Base-by-base conservation (phyloP, 108 stramenopile species). In the Fistulifera solaris region DNA sequence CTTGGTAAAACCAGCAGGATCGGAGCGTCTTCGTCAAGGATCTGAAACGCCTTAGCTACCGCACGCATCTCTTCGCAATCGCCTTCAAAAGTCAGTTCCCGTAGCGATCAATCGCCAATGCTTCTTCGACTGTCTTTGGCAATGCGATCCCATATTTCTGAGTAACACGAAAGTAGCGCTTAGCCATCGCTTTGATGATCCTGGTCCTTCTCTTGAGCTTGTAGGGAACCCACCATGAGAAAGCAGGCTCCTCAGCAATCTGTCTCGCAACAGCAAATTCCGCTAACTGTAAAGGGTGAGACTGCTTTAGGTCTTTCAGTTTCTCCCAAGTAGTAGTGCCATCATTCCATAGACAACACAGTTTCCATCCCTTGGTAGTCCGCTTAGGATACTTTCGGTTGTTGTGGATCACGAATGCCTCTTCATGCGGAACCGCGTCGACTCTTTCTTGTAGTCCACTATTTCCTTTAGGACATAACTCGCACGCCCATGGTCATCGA, bases 61-160 rank as follows among this genome's bases (percentile, higher is more conserved):
- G 68, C 74, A n/a, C 10, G 12, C 78, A 85, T 80, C 49, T 85
- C 78, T 47, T 67, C 63, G 25, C 48, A 8, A 80, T 40, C 6
- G 75, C 70, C 48, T 76, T 61, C 75, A 71, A 13, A 62, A 45
- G 10, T 41, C 57, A 15, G 68, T 81, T 22, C 68, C 72, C 43
- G 68, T 81, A 2, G 54, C 44, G 14, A 46, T 85, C 83, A 8
- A 85, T 6, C 27, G 54, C 49, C 1, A 53, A 15, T 3, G 83
- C 83, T 10, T 78, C 40, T 11, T 64, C 45, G 2, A 78, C 63
- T 27, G 45, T 61, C 19, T 40, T 55, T 8, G 55, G 62, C 43
- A 63, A 1, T 35, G 54, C 62, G 1, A 63, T 19, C 1, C 62
- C 62, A 47, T 43, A 63, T 21, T 63, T 63, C 5, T 63, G 42